Evolutionary conservation across 352 stramenopile genomes (phyloP), one percentile per base, ranked within the genome.

Genomic region (Phytopythium vexans): DNA sequence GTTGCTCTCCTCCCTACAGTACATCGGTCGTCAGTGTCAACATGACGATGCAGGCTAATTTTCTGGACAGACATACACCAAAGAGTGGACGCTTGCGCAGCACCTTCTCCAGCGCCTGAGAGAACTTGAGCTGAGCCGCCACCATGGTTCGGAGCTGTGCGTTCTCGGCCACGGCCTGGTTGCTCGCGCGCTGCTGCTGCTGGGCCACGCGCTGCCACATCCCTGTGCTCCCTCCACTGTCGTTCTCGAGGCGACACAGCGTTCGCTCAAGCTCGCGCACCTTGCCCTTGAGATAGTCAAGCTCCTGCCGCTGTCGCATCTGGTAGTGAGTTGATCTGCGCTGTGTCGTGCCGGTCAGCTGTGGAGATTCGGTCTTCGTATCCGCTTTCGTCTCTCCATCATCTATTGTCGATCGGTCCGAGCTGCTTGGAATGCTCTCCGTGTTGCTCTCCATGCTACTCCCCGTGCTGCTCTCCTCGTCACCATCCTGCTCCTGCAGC

Each of bases 171-270:
- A 73, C 16, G 8, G 60, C 50, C 45, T 70, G 63, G 40, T 75
- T 66, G 12, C 52, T 52, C 33, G 72, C 70, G 15, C 75, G 40
- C 11, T 56, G 52, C 48, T 75, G 66, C 60, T 75, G 70, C 45
- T 69, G 59, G 21, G 70, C 70, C 32, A 79, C 50, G 42, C 66
- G 62, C 42, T 75, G 62, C 66, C 70, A 79, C 10, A 72, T 60
- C 16, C 56, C 37, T 46, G 41, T 7, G 49, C 49, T 37, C 49
- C 49, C 41, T 63, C 58, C 36, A 39, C 55, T 68, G 16, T 69
- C 62, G 9, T 53, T 36, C 44, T 68, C 62, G 8, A 71, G 39
- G n/a, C 34, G 55, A 0, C 47, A 49, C 44, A 77, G 47, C 31
- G 64, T 50, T 6, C 34, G 43, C 48, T 77, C 68, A 12, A 77